Base-by-base conservation (phyloP, 306 rosid genomes). In the Sicyos edulis region DNA sequence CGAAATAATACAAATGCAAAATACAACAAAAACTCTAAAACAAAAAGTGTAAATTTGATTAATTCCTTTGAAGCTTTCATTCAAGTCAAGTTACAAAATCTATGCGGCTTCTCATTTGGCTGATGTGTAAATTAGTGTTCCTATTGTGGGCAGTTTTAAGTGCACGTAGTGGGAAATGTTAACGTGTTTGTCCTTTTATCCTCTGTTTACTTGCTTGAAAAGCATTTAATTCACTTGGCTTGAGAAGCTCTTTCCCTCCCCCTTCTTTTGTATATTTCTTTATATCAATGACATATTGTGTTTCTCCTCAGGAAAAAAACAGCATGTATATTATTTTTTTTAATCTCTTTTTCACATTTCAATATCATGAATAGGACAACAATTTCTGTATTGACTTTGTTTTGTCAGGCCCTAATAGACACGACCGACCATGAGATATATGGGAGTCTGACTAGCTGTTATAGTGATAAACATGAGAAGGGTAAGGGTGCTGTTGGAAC, bases 401-500 rank as follows among this genome's bases (percentile, higher is more conserved):
- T 34, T 71, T 32, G 37, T 78, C 85, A 93, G 98, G 98, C 98
- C 63, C 89, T 93, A 26, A 71, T 88, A 75, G 87, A 86, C 72
- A 88, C 95, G 49, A 78, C 83, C 50, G 96, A 93, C 79, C 87
- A 62, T 47, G 98, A 90, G 82, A 87, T 93, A 72, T 87, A 78
- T 82, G 77, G 52, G 71, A 86, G 83, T 69, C 81, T 93, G 87
- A 93, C 90, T 34, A 84, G 91, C 80, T 83, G 88, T 80, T 85
- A 79, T 67, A 84, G 81, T 51, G 85, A 81, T 78, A 87, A 80
- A 77, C 75, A 66, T 74, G 88, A 77, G 67, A 87, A 86, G 79
- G 92, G 80, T 68, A 91, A 86, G 82, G 96, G 98, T 75, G 88
- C 75, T 77, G 95, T 93, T 79, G 96, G 88, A 70, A 93, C 98